Evolutionary conservation across 371 early-diverging fungal species (phyloP).

Genomic region (Dichotomocladium elegans): DNA sequence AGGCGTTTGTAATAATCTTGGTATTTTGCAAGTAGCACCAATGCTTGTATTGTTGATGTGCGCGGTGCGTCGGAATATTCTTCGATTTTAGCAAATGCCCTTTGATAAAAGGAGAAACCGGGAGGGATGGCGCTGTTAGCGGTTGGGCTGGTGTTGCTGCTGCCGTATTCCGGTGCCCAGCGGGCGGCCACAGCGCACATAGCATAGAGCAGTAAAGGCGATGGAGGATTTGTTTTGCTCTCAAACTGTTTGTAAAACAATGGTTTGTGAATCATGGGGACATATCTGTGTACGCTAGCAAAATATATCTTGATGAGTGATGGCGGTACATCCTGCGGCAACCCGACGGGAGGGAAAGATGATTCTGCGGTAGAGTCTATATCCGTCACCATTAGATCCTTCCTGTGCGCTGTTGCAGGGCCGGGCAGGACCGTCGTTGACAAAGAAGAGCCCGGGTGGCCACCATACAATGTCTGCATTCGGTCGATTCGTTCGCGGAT

Average conservation of each 20-base stretch:
- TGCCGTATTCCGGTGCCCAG: constrained; percentile 26
- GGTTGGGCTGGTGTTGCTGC: background rate
- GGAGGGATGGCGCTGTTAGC: constrained; percentile 4
- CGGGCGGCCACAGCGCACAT: constrained; percentile 57
- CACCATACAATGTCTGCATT: constrained; percentile 13
- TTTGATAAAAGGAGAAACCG: constrained; percentile 37
- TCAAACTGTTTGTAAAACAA: constrained; percentile 46
- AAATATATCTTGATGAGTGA: constrained; percentile 42
- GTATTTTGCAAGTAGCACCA: constrained; percentile 68
- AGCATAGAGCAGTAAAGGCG: constrained; percentile 48
- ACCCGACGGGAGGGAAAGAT: background rate
- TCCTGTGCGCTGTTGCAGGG: background rate
- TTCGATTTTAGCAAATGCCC: constrained; percentile 51
- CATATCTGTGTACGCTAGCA: constrained; percentile 54
- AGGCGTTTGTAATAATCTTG: constrained; percentile 47
- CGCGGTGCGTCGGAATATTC: constrained; percentile 64
- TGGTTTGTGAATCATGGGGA: constrained; percentile 57
- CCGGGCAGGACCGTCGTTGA: background rate
- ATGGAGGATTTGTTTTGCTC: constrained; percentile 35
- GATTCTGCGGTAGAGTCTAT: background rate
- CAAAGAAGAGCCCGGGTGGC: constrained; percentile 9
- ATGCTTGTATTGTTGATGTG: constrained; percentile 63
- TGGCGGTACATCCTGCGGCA: constrained; percentile 10
- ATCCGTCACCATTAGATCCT: background rate
- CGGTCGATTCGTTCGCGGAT: constrained; percentile 24